These are phyloP conservation scores for Immersiella caudata DNA, from an alignment of 495 filamentous ascomycete species.

Conservation along the genomic window DNA sequence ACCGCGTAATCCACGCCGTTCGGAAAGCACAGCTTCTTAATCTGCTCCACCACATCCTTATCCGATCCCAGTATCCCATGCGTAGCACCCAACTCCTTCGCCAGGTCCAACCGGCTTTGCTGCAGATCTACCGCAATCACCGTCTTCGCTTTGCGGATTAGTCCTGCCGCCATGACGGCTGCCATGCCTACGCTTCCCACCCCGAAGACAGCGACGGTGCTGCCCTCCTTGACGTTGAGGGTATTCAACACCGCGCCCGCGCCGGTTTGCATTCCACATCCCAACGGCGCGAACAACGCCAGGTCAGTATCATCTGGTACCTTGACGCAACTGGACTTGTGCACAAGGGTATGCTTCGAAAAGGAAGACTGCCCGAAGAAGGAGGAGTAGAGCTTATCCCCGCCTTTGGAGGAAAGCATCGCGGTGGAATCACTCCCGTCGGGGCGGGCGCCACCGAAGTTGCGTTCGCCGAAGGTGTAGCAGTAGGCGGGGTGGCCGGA, in stretches of 20 bases:
- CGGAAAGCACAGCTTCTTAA: conserved; percentile 32
- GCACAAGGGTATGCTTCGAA: conserved; percentile 42
- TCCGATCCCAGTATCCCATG: conserved; percentile 35
- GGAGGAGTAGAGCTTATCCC: conserved; percentile 63
- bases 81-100: conserved; percentile 60
- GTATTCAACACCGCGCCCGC: conserved; percentile 50
- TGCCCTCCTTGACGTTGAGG: conserved; percentile 52
- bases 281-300: conserved; percentile 45
- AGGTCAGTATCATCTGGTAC: conserved; percentile 34
- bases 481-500: conserved; percentile 67
- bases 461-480: conserved; percentile 42
- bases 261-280: conserved; percentile 53
- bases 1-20: conserved; percentile 44
- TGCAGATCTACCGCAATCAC: conserved; percentile 70
- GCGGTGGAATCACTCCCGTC: conserved; percentile 17
- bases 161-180: conserved; percentile 63
- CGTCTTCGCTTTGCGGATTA: conserved; percentile 32
- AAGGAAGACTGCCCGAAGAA: conserved; percentile 58
- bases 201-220: conserved; percentile 70
- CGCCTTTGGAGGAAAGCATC: conserved; percentile 48
- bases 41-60: conserved; percentile 31
- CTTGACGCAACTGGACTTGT: conserved; percentile 36
- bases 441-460: conserved; percentile 41
- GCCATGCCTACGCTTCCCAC: conserved; percentile 73
- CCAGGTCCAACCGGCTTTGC: conserved; percentile 60